Base-by-base conservation (phyloP, 208 protist species). In the Wallacemonas sp. region DNA sequence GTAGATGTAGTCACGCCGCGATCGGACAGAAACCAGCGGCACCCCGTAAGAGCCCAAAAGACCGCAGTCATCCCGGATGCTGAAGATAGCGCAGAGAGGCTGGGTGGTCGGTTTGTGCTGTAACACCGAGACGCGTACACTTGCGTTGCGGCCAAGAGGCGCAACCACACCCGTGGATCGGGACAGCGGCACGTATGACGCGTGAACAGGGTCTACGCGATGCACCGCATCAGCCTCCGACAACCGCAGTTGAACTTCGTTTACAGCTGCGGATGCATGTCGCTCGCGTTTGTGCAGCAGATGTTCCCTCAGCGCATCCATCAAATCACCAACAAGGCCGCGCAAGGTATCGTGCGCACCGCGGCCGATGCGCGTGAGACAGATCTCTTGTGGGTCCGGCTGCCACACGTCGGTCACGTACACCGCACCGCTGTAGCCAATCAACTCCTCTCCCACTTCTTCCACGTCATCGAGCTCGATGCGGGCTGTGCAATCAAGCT, bases 1-100 rank as follows among this genome's bases (percentile, higher is more conserved):
- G 51, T 58, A 58, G 9, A 58, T 19, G 31, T 39, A 58, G 30
- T 58, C 51, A 34, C 51, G 51, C 30, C 51, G 51, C 28, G 51
- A 58, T 26, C 51, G 51, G 30, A 58, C 15, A 17, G 51, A 33
- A 31, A 58, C 30, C 2, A 58, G n/a, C 11, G 51, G 51, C 28
- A 58, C 28, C 5, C 2, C n/a, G 51, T 12, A 19, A 17, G 14
- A 4, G 15, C 9, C 5, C 3, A 26, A 31, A 2, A 1, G 6
- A 0, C 51, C 51, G 6, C 41, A 21, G 0, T 14, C 31, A 22
- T 58, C 51, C 30, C 31, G 8, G 30, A 58, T 21, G 17, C 26
- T 31, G 31, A 58, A 17, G 30, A 12, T 26, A 11, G 51, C 51
- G 30, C 51, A 58, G 9, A 58, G 30, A 5, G 31, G 12, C 19